Evolutionary conservation across 208 protist species (phyloP).

Genomic region (Wallacemonas collosoma): DNA sequence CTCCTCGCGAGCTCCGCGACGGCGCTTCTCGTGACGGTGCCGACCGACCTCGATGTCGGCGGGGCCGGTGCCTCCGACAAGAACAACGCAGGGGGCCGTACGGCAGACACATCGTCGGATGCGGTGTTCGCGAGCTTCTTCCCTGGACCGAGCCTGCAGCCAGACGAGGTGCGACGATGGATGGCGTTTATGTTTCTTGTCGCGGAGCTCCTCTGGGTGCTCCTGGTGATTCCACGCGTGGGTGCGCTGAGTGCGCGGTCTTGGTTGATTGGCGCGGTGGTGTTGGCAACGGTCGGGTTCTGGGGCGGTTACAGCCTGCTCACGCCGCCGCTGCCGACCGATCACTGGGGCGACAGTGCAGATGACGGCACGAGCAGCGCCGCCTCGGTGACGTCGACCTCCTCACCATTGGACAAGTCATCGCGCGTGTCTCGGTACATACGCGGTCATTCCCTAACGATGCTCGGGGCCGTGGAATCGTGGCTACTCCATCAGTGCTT

Average conservation of each 20-base stretch:
- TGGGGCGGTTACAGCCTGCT: conserved; percentile 9
- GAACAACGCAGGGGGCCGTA: not conserved
- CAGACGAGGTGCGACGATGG: conserved; percentile 13
- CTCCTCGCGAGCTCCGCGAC: conserved; percentile 23
- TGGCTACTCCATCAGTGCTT: conserved; percentile 13
- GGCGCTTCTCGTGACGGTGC: conserved; percentile 29
- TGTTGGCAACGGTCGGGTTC: not conserved
- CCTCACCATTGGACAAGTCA: not conserved
- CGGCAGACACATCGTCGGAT: not conserved
- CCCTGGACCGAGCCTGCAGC: conserved; percentile 8
- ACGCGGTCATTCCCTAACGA: too few species aligned
- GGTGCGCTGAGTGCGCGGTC: conserved; percentile 1
- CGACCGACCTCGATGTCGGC: conserved; percentile 12
- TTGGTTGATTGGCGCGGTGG: conserved; percentile 1
- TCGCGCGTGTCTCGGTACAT: not conserved
- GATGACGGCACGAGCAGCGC: not conserved
- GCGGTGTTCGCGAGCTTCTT: not conserved
- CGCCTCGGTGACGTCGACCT: not conserved
- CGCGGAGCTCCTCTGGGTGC: conserved; percentile 10
- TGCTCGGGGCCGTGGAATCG: not conserved
- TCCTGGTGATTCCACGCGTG: conserved; percentile 10
- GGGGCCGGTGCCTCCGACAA: not conserved
- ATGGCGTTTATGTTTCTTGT: conserved; percentile 11
- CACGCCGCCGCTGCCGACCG: conserved; percentile 9
- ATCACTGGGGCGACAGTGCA: conserved; percentile 1